Evolutionary conservation across 345 rosid species (phyloP), one percentile per base, ranked within the genome.

Genomic region (Reutealis trisperma): DNA sequence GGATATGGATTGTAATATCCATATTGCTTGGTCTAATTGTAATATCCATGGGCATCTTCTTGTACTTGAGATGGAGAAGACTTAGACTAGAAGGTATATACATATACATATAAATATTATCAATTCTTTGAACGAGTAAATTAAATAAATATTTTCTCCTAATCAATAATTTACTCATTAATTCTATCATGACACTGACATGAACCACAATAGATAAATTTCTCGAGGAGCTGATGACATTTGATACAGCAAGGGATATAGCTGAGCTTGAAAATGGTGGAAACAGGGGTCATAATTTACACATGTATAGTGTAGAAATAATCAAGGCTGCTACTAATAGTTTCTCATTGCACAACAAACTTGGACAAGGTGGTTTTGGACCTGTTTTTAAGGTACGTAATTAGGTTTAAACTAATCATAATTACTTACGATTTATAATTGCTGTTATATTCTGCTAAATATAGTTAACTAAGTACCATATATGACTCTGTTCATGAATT

Each of bases 301-400:
- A 44, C 44, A 0, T 75, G 5, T 75, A 54, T 32, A 70, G n/a
- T 3, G 8, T 45, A 52, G 52, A 72, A 37, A 3, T 51, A 42
- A 75, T 75, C 60, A 80, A 18, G 67, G 67, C 21, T 5, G 76
- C 83, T 3, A 80, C 75, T 12, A 45, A 65, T 34, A 3, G 11
- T 18, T 77, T 77, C 25, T 77, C 79, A 3, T 34, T 22, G n/a
- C 18, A 30, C 14, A 77, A 77, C 22, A 77, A 61, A 60, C 62
- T 77, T 8, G 79, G 79, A 32, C 25, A 69, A 45, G 79, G 79
- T 24, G 73, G 79, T 67, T 76, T 70, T 63, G 80, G 75, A 61
- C 67, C 79, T 41, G 73, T 76, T 74, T 79, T 74, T 41, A 70
- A 75, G 79, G 76, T 75, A 75, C 76, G 76, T 75, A 63, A 45